Percentiles rank a stretch among this genome's conserved stretches.
These are phyloP conservation scores for Yamadazyma dendronema DNA, from an alignment of 1,139 yeast species.

Conservation along the genomic window DNA sequence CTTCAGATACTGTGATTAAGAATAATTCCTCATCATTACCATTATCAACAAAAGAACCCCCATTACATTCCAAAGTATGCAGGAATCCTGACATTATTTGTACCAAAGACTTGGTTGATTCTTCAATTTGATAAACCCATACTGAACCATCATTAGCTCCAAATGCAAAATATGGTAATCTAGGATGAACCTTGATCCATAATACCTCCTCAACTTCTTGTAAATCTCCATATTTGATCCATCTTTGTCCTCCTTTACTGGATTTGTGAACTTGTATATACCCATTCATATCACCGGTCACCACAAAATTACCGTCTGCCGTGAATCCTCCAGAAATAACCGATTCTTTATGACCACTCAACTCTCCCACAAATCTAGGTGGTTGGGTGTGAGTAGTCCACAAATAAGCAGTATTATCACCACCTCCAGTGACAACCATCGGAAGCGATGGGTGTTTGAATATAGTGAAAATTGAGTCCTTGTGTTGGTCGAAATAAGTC, in stretches of 20 bases:
- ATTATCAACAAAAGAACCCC: slow-evolving; percentile 69
- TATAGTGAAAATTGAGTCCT: slow-evolving; percentile 78
- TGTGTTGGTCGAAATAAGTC: slow-evolving; percentile 84
- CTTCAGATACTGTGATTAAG: slow-evolving; percentile 81
- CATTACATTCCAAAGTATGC: slow-evolving; percentile 76
- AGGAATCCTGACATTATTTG: slow-evolving; percentile 79
- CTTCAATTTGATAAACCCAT: slow-evolving; percentile 83
- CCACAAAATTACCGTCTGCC: slow-evolving; percentile 70
- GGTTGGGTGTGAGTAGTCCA: slow-evolving; percentile 92
- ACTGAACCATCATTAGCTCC: slow-evolving; percentile 93
- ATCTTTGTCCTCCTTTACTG: slow-evolving; percentile 72
- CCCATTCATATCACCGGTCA: slow-evolving; percentile 96
- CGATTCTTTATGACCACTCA: slow-evolving; percentile 81
- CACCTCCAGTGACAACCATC: slow-evolving; percentile 77
- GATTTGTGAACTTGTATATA: slow-evolving; percentile 72
- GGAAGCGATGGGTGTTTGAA: slow-evolving; percentile 82
- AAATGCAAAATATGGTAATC: slow-evolving; percentile 76
- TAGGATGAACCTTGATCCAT: slow-evolving; percentile 82
- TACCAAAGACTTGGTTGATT: slow-evolving; percentile 49
- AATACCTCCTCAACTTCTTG: slow-evolving; percentile 80
- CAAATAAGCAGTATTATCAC: slow-evolving; percentile 83
- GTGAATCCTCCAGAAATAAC: slow-evolving; percentile 85
- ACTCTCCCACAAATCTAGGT: slow-evolving; percentile 71
- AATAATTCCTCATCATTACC: slow-evolving; percentile 60
- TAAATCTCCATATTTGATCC: slow-evolving; percentile 69